phyloP scores from a whole-genome alignment of 176 grass and related monocot genomes.

The Rhynchospora pubera region DNA sequence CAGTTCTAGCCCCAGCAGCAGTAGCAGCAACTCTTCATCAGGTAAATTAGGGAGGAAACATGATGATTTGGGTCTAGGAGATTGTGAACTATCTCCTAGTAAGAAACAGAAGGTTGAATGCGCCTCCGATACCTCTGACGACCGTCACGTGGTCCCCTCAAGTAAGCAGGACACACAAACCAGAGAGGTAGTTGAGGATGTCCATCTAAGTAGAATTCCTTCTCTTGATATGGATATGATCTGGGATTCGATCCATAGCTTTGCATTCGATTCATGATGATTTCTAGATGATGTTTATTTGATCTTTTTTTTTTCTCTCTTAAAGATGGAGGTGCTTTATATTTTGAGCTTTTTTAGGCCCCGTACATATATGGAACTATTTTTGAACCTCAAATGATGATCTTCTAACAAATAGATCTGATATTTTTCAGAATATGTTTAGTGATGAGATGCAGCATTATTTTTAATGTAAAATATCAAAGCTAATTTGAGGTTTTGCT shows the following conservation, averaged over 20 bases:
- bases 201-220: constrained; percentile 24
- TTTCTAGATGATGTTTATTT: background rate
- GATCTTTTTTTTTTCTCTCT: background rate
- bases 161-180: background rate
- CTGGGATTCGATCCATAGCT: constrained; percentile 27
- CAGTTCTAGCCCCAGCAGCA: background rate
- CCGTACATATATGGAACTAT: background rate
- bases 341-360: background rate
- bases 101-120: constrained; percentile 12
- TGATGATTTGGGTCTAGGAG: background rate
- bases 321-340: constrained; percentile 7
- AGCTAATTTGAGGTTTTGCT: constrained; percentile 14
- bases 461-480: background rate
- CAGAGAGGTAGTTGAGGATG: background rate
- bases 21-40: constrained; percentile 6
- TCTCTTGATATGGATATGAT: constrained; percentile 32
- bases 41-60: background rate
- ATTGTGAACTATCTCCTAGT: background rate
- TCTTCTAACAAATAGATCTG: background rate
- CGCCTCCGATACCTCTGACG: background rate
- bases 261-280: constrained; percentile 15
- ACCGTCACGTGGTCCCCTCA: background rate
- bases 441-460: background rate
- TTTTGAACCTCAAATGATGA: constrained; percentile 5
- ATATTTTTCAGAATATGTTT: background rate